These are phyloP conservation scores for Termitomyces sp. DNA, from an alignment of 768 basidiomycete species.

Conservation along the genomic window DNA sequence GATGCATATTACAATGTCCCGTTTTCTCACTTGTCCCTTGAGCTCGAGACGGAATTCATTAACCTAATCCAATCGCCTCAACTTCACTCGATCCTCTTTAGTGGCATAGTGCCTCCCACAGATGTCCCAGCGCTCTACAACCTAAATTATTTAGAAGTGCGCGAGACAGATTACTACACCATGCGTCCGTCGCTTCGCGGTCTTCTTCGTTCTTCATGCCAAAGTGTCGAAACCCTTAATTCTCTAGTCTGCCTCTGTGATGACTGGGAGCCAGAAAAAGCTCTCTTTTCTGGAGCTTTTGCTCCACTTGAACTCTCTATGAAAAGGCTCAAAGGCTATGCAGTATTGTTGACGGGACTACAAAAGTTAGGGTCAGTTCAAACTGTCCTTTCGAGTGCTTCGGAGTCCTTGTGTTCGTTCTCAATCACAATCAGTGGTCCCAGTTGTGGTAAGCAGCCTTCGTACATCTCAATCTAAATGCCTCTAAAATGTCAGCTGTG, in stretches of 20 bases:
- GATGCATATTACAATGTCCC: neutral
- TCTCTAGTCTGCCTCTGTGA: neutral
- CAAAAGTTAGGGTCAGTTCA: neutral
- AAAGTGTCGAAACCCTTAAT: neutral
- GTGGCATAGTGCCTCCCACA: neutral
- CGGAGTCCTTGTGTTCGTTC: neutral
- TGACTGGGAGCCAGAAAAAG: neutral
- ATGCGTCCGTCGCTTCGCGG: neutral
- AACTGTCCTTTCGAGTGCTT: neutral
- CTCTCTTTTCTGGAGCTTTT: neutral
- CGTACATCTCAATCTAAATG: neutral
- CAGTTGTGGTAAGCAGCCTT: neutral
- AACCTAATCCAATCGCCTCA: neutral
- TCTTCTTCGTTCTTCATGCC: neutral
- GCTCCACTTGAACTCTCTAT: neutral
- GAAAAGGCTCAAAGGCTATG: neutral
- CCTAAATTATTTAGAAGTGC: neutral
- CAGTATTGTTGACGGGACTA: neutral
- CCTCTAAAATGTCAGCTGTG: neutral
- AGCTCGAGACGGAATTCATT: neutral
- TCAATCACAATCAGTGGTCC: too few species aligned
- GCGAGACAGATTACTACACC: neutral
- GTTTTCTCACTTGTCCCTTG: neutral
- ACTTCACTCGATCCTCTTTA: neutral
- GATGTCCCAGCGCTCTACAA: neutral